A percentile compares a stretch with the other conserved stretches of the same genome.
phyloP scores from a whole-genome alignment of 2,329 filamentous ascomycete species.

The Aspergillus ruber region DNA sequence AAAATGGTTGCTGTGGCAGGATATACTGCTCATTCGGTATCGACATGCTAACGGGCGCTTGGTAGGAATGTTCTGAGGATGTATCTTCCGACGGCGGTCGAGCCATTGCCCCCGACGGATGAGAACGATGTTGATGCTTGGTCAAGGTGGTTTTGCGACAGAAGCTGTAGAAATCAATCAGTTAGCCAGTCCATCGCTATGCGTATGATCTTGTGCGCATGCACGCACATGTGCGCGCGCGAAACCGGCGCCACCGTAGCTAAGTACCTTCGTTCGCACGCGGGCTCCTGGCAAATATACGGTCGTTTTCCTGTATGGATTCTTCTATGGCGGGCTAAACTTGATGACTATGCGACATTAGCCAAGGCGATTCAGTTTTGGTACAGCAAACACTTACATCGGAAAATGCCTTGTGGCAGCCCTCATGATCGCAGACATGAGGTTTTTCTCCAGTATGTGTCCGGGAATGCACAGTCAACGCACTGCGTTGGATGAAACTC shows the following conservation, averaged over 20 bases:
- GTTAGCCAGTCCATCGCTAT: too few species aligned
- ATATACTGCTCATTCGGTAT: constrained; percentile 30
- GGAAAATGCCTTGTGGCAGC: constrained; percentile 39
- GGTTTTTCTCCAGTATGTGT: constrained; percentile 42
- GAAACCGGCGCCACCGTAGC: neutral
- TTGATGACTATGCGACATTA: constrained; percentile 27
- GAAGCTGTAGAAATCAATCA: constrained; percentile 19
- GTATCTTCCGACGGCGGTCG: constrained; percentile 32
- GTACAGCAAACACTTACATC: constrained; percentile 27
- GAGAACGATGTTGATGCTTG: constrained; percentile 36
- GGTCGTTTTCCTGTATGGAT: constrained; percentile 37
- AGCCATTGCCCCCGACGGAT: constrained; percentile 27
- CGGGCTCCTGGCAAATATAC: constrained; percentile 35
- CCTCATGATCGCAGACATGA: constrained; percentile 37
- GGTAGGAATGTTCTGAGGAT: constrained; percentile 32
- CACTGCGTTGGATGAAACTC: constrained; percentile 44
- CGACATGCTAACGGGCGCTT: constrained; percentile 22
- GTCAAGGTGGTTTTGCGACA: constrained; percentile 38
- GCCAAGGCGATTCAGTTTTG: neutral
- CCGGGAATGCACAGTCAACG: constrained; percentile 41
- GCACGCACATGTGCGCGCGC: neutral
- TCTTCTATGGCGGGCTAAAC: constrained; percentile 34
- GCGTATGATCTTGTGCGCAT: neutral
- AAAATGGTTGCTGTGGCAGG: constrained; percentile 30
- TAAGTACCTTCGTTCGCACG: constrained; percentile 33